Evolutionary conservation across 345 rosid species (phyloP), one percentile per base, ranked within the genome.

Genomic region (Citrus cavaleriei): DNA sequence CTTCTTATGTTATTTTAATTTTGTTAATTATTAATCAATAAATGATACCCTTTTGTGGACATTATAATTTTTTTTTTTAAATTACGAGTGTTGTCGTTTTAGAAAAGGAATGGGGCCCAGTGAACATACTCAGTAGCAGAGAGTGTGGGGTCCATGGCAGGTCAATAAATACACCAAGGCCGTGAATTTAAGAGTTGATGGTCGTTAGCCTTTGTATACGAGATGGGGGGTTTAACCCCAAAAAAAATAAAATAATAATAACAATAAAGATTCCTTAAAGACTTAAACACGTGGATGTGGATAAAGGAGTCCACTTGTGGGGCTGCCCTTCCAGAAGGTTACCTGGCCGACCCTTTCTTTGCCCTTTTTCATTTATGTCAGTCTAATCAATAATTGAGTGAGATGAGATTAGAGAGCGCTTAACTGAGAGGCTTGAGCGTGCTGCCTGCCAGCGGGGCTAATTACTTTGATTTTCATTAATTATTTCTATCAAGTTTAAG

Each of bases 101-200:
- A 61, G 14, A 22, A 2, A 19, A 62, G 64, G 32, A 24, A 73
- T 73, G 74, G 85, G 81, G 83, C n/a, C 87, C 85, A 66, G 14
- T 58, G 8, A 77, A 84, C 77, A 57, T 40, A 4, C 67, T 1
- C 49, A 4, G 57, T 40, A 32, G 79, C 70, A 65, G 79, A 49
- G n/a, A 58, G 37, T 4, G 62, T 3, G 57, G 77, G 85, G 76
- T 35, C 85, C 81, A 54, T 3, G 32, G 27, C 2, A 69, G 38
- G 84, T 82, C 85, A 84, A 82, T 74, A 63, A 78, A 84, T 78
- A 72, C 80, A 82, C 70, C 84, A 73, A n/a, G 71, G 70, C 81
- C 57, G 81, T 86, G 82, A 73, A 79, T 10, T 68, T 8, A 40
- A 34, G 68, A 58, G 62, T 19, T 76, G 35, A 34, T 34, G 35